Conservation (phyloP, 345 rosid species). For the Raphanus raphanistrum region DNA sequence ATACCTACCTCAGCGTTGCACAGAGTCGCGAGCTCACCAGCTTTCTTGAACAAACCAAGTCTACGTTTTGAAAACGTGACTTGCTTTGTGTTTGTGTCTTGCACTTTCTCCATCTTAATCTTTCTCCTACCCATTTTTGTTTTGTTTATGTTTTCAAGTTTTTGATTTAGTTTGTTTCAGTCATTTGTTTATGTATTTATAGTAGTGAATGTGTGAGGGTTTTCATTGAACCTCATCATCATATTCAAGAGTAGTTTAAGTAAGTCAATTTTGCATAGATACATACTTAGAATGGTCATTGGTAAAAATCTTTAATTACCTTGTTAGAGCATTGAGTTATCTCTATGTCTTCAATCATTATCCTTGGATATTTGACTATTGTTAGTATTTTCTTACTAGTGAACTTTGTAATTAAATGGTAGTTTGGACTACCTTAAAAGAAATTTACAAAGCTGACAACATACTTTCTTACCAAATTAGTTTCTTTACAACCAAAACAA, state of each 20-base stretch:
- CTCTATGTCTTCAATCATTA: constrained; percentile 23
- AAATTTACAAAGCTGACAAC: constrained; percentile 5
- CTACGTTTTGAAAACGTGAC: constrained; percentile 46
- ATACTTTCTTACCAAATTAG: background rate
- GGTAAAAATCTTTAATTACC: constrained; percentile 20
- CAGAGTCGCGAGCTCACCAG: constrained; percentile 42
- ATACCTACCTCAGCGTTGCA: constrained; percentile 41
- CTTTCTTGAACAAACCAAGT: constrained; percentile 44
- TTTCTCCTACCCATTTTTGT: constrained; percentile 41
- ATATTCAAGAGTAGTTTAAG: constrained; percentile 12
- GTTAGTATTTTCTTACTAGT: background rate
- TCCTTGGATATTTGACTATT: constrained; percentile 20
- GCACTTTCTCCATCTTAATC: constrained; percentile 43
- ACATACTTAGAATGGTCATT: constrained; percentile 5
- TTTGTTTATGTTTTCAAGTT: background rate
- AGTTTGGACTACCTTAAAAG: constrained; percentile 5
- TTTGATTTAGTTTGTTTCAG: background rate
- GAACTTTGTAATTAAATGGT: constrained; percentile 9
- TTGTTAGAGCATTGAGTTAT: constrained; percentile 16
- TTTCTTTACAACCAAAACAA: background rate
- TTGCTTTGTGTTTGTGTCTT: constrained; percentile 41
- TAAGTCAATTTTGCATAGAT: constrained; percentile 5
- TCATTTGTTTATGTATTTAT: constrained; percentile 21
- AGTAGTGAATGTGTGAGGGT: constrained; percentile 18
- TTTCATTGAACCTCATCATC: constrained; percentile 7